Base-by-base conservation (phyloP, 257 asterid species). In the Cinchona pubescens region DNA sequence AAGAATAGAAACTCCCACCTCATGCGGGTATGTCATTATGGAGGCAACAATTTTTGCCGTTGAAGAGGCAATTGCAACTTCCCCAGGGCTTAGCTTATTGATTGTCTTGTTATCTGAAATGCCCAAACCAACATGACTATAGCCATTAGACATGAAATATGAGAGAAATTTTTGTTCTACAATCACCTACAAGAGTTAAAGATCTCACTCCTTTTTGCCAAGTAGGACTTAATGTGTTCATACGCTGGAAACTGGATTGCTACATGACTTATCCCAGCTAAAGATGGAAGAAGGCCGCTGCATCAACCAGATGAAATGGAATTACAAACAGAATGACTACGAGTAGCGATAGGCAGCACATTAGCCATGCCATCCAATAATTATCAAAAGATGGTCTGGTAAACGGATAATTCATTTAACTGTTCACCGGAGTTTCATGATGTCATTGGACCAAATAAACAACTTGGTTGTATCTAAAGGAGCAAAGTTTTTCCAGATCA, bases 211-310 rank as follows among this genome's bases (percentile, higher is more conserved):
- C 79, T 88, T 82, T 80, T 82, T 55, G 98, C 98, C 75, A 95
- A 85, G 92, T 85, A 88, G 73, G 72, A 82, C 80, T 95, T 95
- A 62, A 91, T 85, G 84, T 91, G 88, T 81, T 95, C 99, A 76
- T 95, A 95, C 21, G 96, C 84, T 38, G 99, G 99, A 85, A 95
- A 95, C 70, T 95, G 99, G 85, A 95, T 95, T 55, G 98, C 97
- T 69, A 92, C 99, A 45, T 95, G 99, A 83, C 87, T 84, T 67
- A 92, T 80, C 82, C 99, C 99, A 69, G 93, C 98, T 77, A 95
- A 85, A 18, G 99, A 92, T 69, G 99, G 98, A 71, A 95, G 86
- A 83, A 95, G 93, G 77, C 99, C 99, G 80, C 99, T 95, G 92
- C 55, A 81, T 66, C 75, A 73, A 71, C 55, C 83, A 83, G n/a